These are phyloP conservation scores for Syzygium aromaticum DNA, from an alignment of 345 rosid species.

Conservation along the genomic window DNA sequence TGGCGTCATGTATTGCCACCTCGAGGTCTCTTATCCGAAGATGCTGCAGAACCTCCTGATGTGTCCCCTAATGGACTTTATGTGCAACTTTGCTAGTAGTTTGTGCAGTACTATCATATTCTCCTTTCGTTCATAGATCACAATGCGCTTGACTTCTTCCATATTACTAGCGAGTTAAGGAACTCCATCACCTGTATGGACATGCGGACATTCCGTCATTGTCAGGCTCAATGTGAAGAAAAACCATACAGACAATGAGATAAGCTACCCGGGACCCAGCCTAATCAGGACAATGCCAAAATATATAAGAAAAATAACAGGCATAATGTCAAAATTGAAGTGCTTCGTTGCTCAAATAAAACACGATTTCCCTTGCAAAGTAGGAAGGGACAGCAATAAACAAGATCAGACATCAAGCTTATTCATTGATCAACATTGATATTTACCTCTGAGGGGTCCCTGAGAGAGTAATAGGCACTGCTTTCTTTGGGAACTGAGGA, in stretches of 20 bases:
- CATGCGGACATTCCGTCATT: background rate
- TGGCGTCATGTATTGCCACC: background rate
- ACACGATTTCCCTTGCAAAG: background rate
- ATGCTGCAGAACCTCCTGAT: background rate
- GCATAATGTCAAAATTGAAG: background rate
- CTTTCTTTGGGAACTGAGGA: slow-evolving; percentile 75
- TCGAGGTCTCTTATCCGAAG: slow-evolving; percentile 4
- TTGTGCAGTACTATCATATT: background rate
- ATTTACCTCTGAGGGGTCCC: slow-evolving; percentile 78
- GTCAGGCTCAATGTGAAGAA: background rate
- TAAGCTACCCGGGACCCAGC: background rate
- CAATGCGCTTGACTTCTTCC: slow-evolving; percentile 51
- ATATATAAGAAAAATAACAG: background rate
- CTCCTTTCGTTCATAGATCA: background rate
- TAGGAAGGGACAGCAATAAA: background rate
- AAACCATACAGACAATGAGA: background rate
- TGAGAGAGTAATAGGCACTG: slow-evolving; percentile 73
- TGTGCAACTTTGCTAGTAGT: background rate
- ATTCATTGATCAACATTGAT: background rate
- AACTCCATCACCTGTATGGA: slow-evolving; percentile 79
- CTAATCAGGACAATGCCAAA: background rate
- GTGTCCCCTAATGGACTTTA: background rate
- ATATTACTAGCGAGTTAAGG: slow-evolving; percentile 54
- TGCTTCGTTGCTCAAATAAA: background rate
- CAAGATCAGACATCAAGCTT: background rate